phyloP scores from a whole-genome alignment of 2,329 filamentous ascomycete species.

The Verticillium longisporum region DNA sequence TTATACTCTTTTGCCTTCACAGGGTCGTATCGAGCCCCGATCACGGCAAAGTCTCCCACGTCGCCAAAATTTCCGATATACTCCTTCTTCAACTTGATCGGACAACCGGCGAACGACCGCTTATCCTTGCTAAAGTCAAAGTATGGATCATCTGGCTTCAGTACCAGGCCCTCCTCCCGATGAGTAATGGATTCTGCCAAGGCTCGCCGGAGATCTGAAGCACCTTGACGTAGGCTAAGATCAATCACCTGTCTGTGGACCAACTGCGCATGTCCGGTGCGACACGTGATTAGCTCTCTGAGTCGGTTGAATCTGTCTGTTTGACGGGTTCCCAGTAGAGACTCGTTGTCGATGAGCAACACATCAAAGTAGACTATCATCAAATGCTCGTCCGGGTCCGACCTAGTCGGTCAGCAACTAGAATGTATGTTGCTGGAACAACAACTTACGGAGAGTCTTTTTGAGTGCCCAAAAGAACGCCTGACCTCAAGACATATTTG shows the following conservation, averaged over 20 bases:
- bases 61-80: constrained; percentile 74
- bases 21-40: constrained; percentile 68
- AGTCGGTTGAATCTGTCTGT: constrained; percentile 56
- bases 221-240: constrained; percentile 48
- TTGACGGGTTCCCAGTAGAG: constrained; percentile 43
- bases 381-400: constrained; percentile 43
- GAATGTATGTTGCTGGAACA: no score
- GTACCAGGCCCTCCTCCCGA: constrained; percentile 69
- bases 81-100: constrained; percentile 84
- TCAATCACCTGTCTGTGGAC: constrained; percentile 62
- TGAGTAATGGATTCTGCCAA: constrained; percentile 63
- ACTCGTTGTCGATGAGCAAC: constrained; percentile 46
- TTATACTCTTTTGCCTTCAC: constrained; percentile 50
- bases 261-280: constrained; percentile 58
- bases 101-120: constrained; percentile 37
- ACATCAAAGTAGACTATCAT: constrained; percentile 59
- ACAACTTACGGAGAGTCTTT: constrained; percentile 58
- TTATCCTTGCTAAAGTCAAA: constrained; percentile 44
- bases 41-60: constrained; percentile 72
- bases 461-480: constrained; percentile 59
- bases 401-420: constrained; percentile 25
- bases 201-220: constrained; percentile 47
- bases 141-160: constrained; percentile 77
- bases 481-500: constrained; percentile 70
- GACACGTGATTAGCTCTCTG: constrained; percentile 39